Evolutionary conservation across 2,329 filamentous ascomycete genomes (phyloP), one percentile per base, ranked within the genome.

Genomic region (Beauveria pseudobassiana): DNA sequence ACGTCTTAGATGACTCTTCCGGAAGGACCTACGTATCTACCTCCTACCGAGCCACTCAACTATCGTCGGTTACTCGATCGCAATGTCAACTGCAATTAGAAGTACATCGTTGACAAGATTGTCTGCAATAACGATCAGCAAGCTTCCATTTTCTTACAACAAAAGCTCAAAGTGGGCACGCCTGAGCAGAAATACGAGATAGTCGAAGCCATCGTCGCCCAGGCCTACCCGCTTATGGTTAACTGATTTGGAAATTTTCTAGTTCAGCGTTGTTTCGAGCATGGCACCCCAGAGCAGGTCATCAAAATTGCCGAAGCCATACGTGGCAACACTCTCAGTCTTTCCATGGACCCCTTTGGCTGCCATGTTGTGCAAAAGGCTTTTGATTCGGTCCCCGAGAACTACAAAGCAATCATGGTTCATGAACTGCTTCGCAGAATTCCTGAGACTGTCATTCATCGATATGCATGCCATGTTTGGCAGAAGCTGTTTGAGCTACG

Each of bases 81-180:
- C 71, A 96, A 93, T 72, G 91, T 96, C 75, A 96, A 90, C 70
- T 98, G 93, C 77, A 96, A 99, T 78, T 99, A 93, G 95, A 96
- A 95, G 77, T 97, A 96, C 73, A 97, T 99, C 68, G 95, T 99
- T 61, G 93, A 99, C 79, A 98, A 98, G 81, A 99, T 99, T 72
- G 93, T 99, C 67, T 96, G 91, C 84, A 97, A 93, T 78, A 98
- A 99, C 74, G 95, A 99, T 72, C 95, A 99, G 75, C 95, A 99
- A 76, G 95, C 96, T 10, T 99, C 95, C 2, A 98, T 99, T 70
- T 99, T 99, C 76, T 81, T 99, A 50, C 95, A 99, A 74, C 95
- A 99, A 77, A 99, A 99, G 79, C 89, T 99, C 68, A 99, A 99
- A 78, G 90, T 97, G 64, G 93, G 93, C 63, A 97, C 93, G 4